phyloP scores from a whole-genome alignment of 2,329 filamentous ascomycete genomes.

The Fusarium tupiense region DNA sequence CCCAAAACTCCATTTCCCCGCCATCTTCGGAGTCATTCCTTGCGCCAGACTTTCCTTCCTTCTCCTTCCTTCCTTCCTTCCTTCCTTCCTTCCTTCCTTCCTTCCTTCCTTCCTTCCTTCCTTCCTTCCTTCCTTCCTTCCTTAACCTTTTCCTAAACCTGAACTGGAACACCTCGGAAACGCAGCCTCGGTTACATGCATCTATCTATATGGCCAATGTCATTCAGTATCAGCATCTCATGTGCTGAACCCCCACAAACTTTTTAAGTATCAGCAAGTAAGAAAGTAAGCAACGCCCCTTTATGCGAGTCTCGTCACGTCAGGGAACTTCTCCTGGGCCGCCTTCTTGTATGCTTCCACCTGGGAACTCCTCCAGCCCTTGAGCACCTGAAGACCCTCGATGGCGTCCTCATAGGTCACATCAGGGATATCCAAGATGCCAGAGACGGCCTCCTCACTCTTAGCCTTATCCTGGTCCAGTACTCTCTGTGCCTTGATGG shows the following conservation, averaged over 20 bases:
- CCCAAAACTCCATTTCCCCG: slow-evolving; percentile 40
- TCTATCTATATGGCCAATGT: slow-evolving; percentile 13
- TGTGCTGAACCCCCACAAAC: not conserved
- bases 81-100: slow-evolving; percentile 2
- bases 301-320: slow-evolving; percentile 58
- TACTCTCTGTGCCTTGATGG: slow-evolving; percentile 66
- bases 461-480: slow-evolving; percentile 67
- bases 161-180: slow-evolving; percentile 8
- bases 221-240: not conserved
- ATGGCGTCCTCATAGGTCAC: slow-evolving; percentile 66
- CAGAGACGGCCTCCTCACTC: slow-evolving; percentile 70
- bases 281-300: not conserved
- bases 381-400: slow-evolving; percentile 55
- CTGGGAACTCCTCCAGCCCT: slow-evolving; percentile 61
- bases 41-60: slow-evolving; percentile 37
- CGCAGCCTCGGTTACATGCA: slow-evolving; percentile 15
- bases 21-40: slow-evolving; percentile 16
- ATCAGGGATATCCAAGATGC: slow-evolving; percentile 61
- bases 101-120: slow-evolving; percentile 10
- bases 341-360: slow-evolving; percentile 59
- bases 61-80: not conserved
- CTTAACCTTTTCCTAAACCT: slow-evolving; percentile 3
- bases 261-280: slow-evolving; percentile 11
- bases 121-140: not conserved
- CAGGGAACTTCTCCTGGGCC: slow-evolving; percentile 61